Percentiles rank a stretch among this genome's conserved stretches.
Conservation (phyloP, 768 basidiomycete species). For the Gymnopilus junonius region DNA sequence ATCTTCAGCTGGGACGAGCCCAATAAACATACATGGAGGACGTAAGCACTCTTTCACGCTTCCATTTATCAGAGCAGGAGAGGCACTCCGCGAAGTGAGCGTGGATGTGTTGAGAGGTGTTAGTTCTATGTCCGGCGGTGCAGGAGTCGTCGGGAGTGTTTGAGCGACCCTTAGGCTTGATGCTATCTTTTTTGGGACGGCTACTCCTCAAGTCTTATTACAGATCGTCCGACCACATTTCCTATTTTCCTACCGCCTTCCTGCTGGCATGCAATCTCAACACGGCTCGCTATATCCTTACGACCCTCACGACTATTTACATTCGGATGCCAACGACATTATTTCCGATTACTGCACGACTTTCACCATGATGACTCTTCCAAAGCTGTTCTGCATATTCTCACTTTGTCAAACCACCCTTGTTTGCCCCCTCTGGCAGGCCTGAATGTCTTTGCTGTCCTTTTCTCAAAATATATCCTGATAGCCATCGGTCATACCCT, state of each 20-base stretch:
- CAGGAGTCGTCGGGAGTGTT: slow-evolving; percentile 10
- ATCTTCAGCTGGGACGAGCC: background rate
- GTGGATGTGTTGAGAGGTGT: slow-evolving; percentile 50
- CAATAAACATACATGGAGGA: slow-evolving; percentile 8
- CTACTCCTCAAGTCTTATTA: too few relatives aligned
- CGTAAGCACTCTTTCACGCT: slow-evolving; percentile 33
- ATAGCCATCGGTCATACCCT: background rate
- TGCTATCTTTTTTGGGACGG: background rate
- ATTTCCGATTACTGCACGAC: background rate
- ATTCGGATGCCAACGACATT: background rate
- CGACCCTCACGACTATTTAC: background rate
- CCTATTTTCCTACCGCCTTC: background rate
- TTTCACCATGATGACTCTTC: background rate
- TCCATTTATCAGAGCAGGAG: slow-evolving; percentile 33
- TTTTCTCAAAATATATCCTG: background rate
- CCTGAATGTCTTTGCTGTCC: background rate
- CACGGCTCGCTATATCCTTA: background rate
- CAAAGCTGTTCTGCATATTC: background rate
- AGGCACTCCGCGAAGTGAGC: slow-evolving; percentile 28
- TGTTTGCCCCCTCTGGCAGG: background rate
- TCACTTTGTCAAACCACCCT: background rate
- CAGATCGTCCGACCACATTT: too few relatives aligned
- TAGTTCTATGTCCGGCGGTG: slow-evolving; percentile 31
- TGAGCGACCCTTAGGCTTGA: background rate
- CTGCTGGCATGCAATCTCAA: background rate